These are phyloP conservation scores for Trichosporon sp. DNA, from an alignment of 1,284 basidiomycete genomes.

Conservation along the genomic window DNA sequence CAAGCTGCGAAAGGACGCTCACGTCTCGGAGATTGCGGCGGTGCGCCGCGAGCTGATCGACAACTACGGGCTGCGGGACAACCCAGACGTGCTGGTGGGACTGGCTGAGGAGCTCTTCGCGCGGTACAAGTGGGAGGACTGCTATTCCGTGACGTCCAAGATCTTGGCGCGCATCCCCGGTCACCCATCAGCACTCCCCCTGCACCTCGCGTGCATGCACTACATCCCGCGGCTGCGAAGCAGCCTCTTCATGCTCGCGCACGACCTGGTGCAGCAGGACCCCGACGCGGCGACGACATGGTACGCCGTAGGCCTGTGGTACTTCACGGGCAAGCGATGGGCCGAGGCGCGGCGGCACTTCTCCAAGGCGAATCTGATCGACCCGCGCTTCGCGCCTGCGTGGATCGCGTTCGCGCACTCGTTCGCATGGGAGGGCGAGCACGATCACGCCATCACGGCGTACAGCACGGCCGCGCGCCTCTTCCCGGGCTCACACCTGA, in stretches of 20 bases:
- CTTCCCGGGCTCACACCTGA: slow-evolving; percentile 90
- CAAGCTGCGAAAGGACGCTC: slow-evolving; percentile 82
- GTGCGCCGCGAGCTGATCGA: slow-evolving; percentile 69
- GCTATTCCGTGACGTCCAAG: slow-evolving; percentile 81
- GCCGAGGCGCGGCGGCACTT: slow-evolving; percentile 85
- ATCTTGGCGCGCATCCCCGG: slow-evolving; percentile 74
- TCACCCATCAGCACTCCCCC: slow-evolving; percentile 78
- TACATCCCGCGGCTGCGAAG: slow-evolving; percentile 86
- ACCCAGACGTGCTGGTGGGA: slow-evolving; percentile 86
- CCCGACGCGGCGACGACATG: slow-evolving; percentile 89
- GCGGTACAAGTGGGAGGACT: slow-evolving; percentile 88
- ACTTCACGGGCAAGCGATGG: slow-evolving; percentile 79
- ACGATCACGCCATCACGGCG: slow-evolving; percentile 95
- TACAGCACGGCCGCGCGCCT: slow-evolving; percentile 93
- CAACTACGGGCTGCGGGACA: slow-evolving; percentile 75
- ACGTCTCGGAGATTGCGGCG: slow-evolving; percentile 71
- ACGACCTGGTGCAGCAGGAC: slow-evolving; percentile 88
- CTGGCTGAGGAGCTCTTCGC: slow-evolving; percentile 87
- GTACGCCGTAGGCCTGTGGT: slow-evolving; percentile 99
- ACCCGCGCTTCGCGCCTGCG: slow-evolving; percentile 89
- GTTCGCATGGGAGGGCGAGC: slow-evolving; percentile 94
- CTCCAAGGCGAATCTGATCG: slow-evolving; percentile 94
- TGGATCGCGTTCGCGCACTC: slow-evolving; percentile 99
- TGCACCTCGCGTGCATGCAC: slow-evolving; percentile 97
- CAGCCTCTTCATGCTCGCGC: slow-evolving; percentile 88